Conservation (phyloP, 2,329 filamentous ascomycete species). For the Amauroascus niger region DNA sequence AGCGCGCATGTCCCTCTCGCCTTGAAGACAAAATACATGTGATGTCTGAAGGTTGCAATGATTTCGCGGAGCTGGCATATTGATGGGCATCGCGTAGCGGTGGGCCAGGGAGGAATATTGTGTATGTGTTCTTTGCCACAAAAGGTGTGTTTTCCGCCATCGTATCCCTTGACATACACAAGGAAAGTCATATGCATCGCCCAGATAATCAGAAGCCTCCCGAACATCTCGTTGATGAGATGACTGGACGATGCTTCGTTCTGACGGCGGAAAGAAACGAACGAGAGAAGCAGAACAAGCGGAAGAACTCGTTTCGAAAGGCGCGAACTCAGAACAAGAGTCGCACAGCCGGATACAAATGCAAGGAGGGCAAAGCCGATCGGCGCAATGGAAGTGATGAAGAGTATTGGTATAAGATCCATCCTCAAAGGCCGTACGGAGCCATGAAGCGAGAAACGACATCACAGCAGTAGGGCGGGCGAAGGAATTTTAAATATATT, state of each 20-base stretch:
- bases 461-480: no score
- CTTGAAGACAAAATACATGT: background rate
- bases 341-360: background rate
- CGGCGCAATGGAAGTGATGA: no score
- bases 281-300: background rate
- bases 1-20: background rate
- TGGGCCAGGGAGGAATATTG: background rate
- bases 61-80: no score
- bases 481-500: no score
- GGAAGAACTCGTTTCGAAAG: constrained; percentile 4
- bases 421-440: no score
- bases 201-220: constrained; percentile 5
- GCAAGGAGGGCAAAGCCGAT: background rate
- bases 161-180: constrained; percentile 8
- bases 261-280: background rate
- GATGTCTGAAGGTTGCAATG: background rate
- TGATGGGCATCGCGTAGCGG: background rate
- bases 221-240: constrained; percentile 10
- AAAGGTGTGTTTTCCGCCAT: background rate
- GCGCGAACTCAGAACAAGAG: background rate
- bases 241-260: background rate
- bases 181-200: constrained; percentile 9
- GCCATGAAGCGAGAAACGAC: no score
- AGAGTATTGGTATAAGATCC: no score
- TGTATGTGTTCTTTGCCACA: background rate